These are phyloP conservation scores for Papiliotrema terrestris DNA, from an alignment of 1,284 basidiomycete species.

Conservation along the genomic window DNA sequence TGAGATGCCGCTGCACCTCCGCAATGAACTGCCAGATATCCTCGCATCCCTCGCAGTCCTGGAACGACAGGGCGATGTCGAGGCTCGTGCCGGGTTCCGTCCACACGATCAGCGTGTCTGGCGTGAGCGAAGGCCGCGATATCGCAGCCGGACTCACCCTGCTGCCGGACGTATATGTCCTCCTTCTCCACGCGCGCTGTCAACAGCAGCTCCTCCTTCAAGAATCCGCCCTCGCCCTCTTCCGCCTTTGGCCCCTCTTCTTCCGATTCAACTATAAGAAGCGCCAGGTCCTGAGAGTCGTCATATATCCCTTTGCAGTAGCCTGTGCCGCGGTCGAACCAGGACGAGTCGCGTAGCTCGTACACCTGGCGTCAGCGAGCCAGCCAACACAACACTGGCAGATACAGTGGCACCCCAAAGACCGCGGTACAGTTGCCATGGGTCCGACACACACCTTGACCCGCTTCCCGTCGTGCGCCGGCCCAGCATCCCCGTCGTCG, in stretches of 20 bases:
- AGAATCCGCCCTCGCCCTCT: conserved; percentile 38
- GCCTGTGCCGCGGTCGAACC: conserved; percentile 91
- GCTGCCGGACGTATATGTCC: conserved; percentile 88
- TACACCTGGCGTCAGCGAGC: conserved; percentile 63
- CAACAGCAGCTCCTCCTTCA: conserved; percentile 41
- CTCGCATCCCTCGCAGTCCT: conserved; percentile 90
- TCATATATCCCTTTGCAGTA: conserved; percentile 86
- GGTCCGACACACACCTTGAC: conserved; percentile 29
- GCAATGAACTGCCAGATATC: conserved; percentile 98
- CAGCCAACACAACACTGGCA: no score
- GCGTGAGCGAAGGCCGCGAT: neutral
- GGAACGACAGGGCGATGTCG: conserved; percentile 95
- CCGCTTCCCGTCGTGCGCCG: conserved; percentile 27
- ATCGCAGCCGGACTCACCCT: conserved; percentile 58
- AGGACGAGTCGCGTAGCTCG: conserved; percentile 78
- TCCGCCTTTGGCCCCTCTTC: conserved; percentile 62
- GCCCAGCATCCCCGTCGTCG: conserved; percentile 13
- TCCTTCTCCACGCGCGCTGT: conserved; percentile 52
- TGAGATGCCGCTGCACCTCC: conserved; percentile 70
- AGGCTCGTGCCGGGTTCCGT: conserved; percentile 83
- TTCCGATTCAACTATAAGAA: conserved; percentile 80
- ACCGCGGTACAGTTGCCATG: no score
- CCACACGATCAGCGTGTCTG: conserved; percentile 98
- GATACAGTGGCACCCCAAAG: no score
- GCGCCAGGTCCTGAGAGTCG: conserved; percentile 69